A percentile compares a stretch with the other conserved stretches of the same genome.
Evolutionary conservation across 225 moss, liverwort and hornwort genomes (phyloP).

Genomic region (Bryum argenteum): DNA sequence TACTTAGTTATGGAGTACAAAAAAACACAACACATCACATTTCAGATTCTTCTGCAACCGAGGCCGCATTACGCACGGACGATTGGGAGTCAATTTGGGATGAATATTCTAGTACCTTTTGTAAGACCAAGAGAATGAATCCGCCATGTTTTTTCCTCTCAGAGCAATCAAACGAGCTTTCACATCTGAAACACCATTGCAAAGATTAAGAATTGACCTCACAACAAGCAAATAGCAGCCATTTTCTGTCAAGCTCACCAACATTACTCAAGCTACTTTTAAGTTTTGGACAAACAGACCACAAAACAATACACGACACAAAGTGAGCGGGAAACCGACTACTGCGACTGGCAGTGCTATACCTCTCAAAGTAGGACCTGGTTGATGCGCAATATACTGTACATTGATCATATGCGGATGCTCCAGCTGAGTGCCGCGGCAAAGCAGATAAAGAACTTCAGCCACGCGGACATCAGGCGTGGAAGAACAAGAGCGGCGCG

Average conservation of each 20-base stretch:
- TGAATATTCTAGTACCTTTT: conserved; percentile 11
- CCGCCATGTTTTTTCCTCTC: conserved; percentile 70
- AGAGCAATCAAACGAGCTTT: conserved; percentile 60
- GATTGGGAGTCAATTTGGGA: neutral
- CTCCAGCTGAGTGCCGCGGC: conserved; percentile 59
- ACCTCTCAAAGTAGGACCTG: conserved; percentile 71
- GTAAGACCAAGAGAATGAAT: conserved; percentile 67
- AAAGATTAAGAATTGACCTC: neutral
- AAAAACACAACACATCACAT: neutral
- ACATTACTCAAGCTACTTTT: neutral
- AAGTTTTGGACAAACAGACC: neutral
- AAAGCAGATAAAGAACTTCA: conserved; percentile 72
- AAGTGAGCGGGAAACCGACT: conserved; percentile 4
- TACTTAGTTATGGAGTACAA: neutral
- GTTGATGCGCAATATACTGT: conserved; percentile 51
- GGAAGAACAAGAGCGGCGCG: conserved; percentile 6
- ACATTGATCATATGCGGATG: conserved; percentile 80
- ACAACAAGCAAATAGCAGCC: neutral
- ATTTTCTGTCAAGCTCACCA: neutral
- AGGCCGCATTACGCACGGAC: too few species aligned
- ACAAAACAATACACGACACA: neutral
- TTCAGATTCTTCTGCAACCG: too few species aligned
- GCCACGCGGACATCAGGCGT: conserved; percentile 27
- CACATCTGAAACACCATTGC: conserved; percentile 51
- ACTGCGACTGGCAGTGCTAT: neutral